phyloP scores from a whole-genome alignment of 2,329 filamentous ascomycete genomes.

The Aureobasidium sp. region DNA sequence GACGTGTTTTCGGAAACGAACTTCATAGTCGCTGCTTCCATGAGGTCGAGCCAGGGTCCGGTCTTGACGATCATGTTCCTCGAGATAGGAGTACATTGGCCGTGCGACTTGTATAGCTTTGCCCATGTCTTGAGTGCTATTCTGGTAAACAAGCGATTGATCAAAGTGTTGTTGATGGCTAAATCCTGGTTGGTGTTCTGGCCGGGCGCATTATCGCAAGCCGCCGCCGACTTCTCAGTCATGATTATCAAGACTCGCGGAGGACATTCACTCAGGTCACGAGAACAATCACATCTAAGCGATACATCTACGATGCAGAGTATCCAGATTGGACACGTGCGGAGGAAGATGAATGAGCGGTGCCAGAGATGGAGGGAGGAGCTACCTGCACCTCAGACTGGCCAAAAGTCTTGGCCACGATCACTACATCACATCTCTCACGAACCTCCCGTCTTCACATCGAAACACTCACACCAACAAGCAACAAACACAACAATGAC shows the following conservation, averaged over 20 bases:
- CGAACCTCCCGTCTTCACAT: no score
- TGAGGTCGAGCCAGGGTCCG: neutral
- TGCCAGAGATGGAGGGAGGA: neutral
- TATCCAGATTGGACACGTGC: neutral
- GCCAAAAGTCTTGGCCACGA: neutral
- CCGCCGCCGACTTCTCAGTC: neutral
- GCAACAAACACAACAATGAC: neutral
- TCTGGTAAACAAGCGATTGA: neutral
- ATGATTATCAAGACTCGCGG: neutral
- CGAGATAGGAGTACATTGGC: neutral
- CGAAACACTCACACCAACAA: neutral
- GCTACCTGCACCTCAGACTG: neutral
- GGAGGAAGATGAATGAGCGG: neutral
- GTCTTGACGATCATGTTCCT: neutral
- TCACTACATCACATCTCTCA: neutral
- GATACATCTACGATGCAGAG: neutral
- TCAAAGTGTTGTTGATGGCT: neutral
- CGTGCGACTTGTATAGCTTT: neutral
- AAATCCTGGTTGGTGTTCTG: neutral
- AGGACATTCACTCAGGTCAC: neutral
- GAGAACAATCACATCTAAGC: neutral
- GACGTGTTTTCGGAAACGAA: slow-evolving; percentile 47
- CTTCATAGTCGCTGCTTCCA: slow-evolving; percentile 46
- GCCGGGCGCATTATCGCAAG: neutral
- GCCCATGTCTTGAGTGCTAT: neutral